Evolutionary conservation across 2,329 filamentous ascomycete genomes (phyloP).

Genomic region (Penicillium sp.): DNA sequence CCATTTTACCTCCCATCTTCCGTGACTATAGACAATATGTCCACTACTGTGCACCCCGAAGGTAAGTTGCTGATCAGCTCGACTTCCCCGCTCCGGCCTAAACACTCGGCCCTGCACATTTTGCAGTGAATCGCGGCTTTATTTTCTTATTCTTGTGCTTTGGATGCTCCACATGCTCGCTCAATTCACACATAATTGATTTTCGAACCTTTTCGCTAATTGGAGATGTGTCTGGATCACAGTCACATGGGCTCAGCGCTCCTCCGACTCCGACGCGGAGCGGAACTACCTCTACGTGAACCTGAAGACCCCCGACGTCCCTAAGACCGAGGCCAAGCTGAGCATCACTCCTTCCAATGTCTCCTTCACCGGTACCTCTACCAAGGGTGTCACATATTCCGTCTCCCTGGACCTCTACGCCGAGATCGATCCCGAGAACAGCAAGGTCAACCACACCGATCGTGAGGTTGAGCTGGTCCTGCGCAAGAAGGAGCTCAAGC

Average conservation of each 20-base stretch:
- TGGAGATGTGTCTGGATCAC: conserved; percentile 15
- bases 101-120: conserved; percentile 28
- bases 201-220: not conserved
- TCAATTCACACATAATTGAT: conserved; percentile 12
- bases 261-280: conserved; percentile 72
- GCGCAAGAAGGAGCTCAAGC: conserved; percentile 94
- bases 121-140: conserved; percentile 24
- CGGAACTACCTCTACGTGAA: conserved; percentile 97
- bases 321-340: conserved; percentile 74
- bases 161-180: not conserved
- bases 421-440: conserved; percentile 84
- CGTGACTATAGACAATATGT: conserved; percentile 27
- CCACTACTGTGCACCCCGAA: conserved; percentile 48
- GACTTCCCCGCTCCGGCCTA: conserved; percentile 36
- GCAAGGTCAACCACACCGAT: conserved; percentile 83
- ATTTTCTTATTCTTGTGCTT: conserved; percentile 15
- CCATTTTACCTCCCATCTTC: conserved; percentile 1
- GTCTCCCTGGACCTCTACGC: conserved; percentile 85
- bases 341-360: conserved; percentile 78
- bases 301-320: conserved; percentile 84
- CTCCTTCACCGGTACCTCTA: conserved; percentile 80
- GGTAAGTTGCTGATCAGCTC: conserved; percentile 44
- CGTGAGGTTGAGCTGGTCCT: conserved; percentile 89
- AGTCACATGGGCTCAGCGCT: conserved; percentile 99
- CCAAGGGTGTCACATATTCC: conserved; percentile 84